These are phyloP conservation scores for Coemansia sp. DNA, from an alignment of 192 early-diverging fungal species.

Conservation along the genomic window DNA sequence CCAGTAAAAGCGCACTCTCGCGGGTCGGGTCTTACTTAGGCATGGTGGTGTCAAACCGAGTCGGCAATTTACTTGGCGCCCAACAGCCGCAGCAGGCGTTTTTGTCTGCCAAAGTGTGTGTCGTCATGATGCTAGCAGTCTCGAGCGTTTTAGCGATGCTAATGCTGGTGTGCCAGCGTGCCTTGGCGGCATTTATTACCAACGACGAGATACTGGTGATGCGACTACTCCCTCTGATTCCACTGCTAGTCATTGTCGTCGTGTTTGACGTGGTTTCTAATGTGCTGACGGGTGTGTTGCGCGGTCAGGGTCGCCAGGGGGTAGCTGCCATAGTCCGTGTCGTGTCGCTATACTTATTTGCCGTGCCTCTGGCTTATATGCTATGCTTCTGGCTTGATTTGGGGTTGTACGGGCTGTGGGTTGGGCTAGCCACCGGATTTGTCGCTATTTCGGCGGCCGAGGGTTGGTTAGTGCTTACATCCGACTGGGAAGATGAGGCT, in stretches of 20 bases:
- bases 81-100: slow-evolving; percentile 34
- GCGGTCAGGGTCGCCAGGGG: slow-evolving; percentile 58
- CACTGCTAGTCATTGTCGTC: slow-evolving; percentile 35
- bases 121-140: slow-evolving; percentile 53
- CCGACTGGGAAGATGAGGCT: slow-evolving; percentile 41
- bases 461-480: slow-evolving; percentile 32
- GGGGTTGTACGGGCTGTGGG: slow-evolving; percentile 70
- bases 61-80: slow-evolving; percentile 76
- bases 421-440: slow-evolving; percentile 49
- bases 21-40: slow-evolving; percentile 71
- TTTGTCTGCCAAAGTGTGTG: slow-evolving; percentile 45
- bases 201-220: slow-evolving; percentile 22
- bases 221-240: slow-evolving; percentile 22
- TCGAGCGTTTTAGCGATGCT: slow-evolving; percentile 34
- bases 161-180: slow-evolving; percentile 58
- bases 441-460: slow-evolving; percentile 26
- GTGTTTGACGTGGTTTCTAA: slow-evolving; percentile 59
- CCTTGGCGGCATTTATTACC: slow-evolving; percentile 57
- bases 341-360: slow-evolving; percentile 52
- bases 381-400: slow-evolving; percentile 53
- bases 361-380: slow-evolving; percentile 53
- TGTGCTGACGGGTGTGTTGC: slow-evolving; percentile 60
- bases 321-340: slow-evolving; percentile 55
- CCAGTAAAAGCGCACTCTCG: slow-evolving; percentile 68
- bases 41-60: slow-evolving; percentile 78